Base-by-base conservation (phyloP, 208 protist genomes). In the Herpetomonas muscarum region DNA sequence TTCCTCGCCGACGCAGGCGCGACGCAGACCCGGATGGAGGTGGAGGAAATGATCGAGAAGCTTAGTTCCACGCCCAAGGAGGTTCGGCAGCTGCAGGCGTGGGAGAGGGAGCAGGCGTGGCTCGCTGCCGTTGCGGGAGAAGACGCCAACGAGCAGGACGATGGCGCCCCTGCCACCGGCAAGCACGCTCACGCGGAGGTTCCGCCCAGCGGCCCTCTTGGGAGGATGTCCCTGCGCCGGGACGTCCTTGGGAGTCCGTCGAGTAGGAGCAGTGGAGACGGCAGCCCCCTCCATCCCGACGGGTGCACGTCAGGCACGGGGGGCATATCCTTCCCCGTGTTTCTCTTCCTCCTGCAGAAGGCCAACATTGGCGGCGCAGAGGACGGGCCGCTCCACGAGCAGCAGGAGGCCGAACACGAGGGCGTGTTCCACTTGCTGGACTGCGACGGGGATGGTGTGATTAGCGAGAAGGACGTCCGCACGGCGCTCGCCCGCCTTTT, bases 311-410 rank as follows among this genome's bases (percentile, higher is more conserved):
- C 13, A 30, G 6, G 9, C 31, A 1, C 1, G n/a, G 9, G 44
- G 15, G 22, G 22, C 9, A 12, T 92, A 22, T 74, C 71, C 6
- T 87, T 89, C 51, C 55, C 68, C 1, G 42, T 64, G n/a, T 92
- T 92, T 39, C 39, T 92, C 12, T 85, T 74, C 61, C 75, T 92
- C 31, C 55, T 92, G 21, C 61, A 77, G 31, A 6, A 76, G 29
- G 26, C 50, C 28, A 29, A 54, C 19, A 15, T 55, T 47, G 64
- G 61, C 36, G 31, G 61, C 36, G 69, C 72, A n/a, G 34, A 64
- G 15, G 60, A 53, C n/a, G 42, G 17, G 42, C 39, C 44, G 0
- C 28, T 37, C 2, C 21, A 9, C n/a, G 50, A 22, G 12, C 47
- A 31, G 6, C 66, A 67, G 22, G 59, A 78, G 3, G 46, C 25